Conservation (phyloP, 805 yeast genomes). For the Brettanomyces naardenensis region DNA sequence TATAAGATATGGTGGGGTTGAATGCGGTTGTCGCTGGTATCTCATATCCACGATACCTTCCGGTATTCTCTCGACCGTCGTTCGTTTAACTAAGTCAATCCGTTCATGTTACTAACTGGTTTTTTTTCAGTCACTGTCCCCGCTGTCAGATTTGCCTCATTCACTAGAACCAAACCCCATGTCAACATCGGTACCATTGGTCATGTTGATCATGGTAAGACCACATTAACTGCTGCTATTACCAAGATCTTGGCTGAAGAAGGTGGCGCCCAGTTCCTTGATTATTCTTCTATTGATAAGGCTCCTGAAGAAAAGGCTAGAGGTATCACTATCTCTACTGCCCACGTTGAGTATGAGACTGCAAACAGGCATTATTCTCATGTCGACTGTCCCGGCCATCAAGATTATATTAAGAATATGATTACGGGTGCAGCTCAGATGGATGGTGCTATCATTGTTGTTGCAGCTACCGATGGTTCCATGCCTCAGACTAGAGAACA, state of each 20-base stretch:
- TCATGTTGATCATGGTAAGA: slow-evolving; percentile 98
- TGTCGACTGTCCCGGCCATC: slow-evolving; percentile 98
- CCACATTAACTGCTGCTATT: slow-evolving; percentile 97
- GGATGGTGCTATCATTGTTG: slow-evolving; percentile 99
- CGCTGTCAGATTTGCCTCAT: slow-evolving; percentile 47
- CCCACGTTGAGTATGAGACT: slow-evolving; percentile 96
- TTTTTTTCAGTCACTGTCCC: slow-evolving; percentile 2
- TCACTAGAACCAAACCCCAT: slow-evolving; percentile 94
- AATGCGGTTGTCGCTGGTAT: too few species aligned
- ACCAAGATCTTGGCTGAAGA: slow-evolving; percentile 83
- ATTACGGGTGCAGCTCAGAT: slow-evolving; percentile 99
- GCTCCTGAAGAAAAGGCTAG: slow-evolving; percentile 99
- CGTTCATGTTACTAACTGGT: too few species aligned
- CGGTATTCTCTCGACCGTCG: too few species aligned
- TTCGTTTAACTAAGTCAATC: too few species aligned
- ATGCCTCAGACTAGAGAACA: slow-evolving; percentile 99
- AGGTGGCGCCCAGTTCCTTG: slow-evolving; percentile 92
- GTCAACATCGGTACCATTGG: slow-evolving; percentile 97
- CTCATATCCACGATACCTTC: too few species aligned
- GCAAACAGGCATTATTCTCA: slow-evolving; percentile 94
- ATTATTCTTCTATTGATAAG: slow-evolving; percentile 87
- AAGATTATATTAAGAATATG: slow-evolving; percentile 98
- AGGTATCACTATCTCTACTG: slow-evolving; percentile 97
- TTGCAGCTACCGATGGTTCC: slow-evolving; percentile 98
- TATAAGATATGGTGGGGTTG: not conserved